Base-by-base conservation (phyloP, 2,329 filamentous ascomycete species). In the Sporothrix phasma region DNA sequence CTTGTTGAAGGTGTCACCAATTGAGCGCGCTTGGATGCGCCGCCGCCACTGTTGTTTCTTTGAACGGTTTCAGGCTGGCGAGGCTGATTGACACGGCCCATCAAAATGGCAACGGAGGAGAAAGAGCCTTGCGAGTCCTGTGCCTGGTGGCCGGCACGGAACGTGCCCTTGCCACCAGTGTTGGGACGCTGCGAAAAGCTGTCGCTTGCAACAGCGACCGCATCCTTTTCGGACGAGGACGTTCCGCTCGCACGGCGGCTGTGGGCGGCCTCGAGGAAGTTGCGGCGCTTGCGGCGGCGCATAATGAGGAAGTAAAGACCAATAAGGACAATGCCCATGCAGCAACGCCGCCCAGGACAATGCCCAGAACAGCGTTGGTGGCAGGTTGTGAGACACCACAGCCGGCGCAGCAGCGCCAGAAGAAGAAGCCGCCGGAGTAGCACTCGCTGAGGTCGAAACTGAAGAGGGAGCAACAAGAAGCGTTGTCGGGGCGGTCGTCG, bases 301-400 rank as follows among this genome's bases (percentile, higher is more conserved):
- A 84, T 81, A 26, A 92, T 76, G 31, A 88, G 79, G 60, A 94
- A 78, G 22, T 97, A 80, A n/a, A 91, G 72, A 1, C 89, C 73
- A 29, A 89, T 80, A n/a, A 66, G 61, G 5, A 63, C 39, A 22
- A 66, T 56, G 5, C 64, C 51, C 51, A 56, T 56, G 51, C 51
- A 56, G 31, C 51, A 56, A 56, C 51, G 13, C 31, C 31, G 34
- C 51, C 51, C 31, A 66, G 47, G 13, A 63, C 46, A 37, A 66
- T 56, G 4, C 64, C 64, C 39, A 97, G 81, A 31, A 96, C 88
- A 7, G 85, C 69, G 74, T 81, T 78, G 72, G 78, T 72, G 65
- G 73, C 58, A 74, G 67, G 51, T 65, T 63, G n/a, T 70, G 62
- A 1, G 67, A 67, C 1, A 47, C 53, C 70, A 68, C 80, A 75